Evolutionary conservation across 345 rosid species (phyloP).

Genomic region (Leavenworthia alabamica): DNA sequence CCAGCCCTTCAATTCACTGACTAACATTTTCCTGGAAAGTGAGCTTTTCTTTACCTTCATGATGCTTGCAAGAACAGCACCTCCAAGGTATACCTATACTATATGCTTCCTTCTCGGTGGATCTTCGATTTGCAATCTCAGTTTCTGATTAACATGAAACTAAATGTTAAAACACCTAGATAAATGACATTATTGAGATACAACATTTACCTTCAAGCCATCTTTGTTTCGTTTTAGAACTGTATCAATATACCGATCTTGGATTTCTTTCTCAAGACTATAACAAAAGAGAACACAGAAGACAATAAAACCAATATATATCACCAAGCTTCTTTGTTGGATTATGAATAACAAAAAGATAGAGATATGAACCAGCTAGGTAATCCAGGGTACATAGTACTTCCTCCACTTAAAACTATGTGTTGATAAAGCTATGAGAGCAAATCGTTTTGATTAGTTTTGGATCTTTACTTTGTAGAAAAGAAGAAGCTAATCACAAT

Average conservation of each 20-base stretch:
- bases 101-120: constrained; percentile 98
- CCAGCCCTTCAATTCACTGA: no score
- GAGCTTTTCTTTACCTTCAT: constrained; percentile 58
- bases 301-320: background rate
- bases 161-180: background rate
- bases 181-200: background rate
- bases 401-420: constrained; percentile 96
- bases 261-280: constrained; percentile 92
- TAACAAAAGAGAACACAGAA: constrained; percentile 20
- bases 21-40: background rate
- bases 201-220: constrained; percentile 68
- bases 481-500: no score
- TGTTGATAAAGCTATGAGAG: no score
- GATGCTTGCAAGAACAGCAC: constrained; percentile 96
- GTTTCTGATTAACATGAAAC: constrained; percentile 43
- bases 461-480: no score
- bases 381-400: constrained; percentile 98
- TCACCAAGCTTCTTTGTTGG: constrained; percentile 7
- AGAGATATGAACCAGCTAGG: constrained; percentile 70
- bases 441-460: no score
- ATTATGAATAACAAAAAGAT: background rate
- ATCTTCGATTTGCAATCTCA: constrained; percentile 81
- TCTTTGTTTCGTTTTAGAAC: constrained; percentile 96
- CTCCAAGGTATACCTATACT: constrained; percentile 99
- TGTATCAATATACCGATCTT: constrained; percentile 75